Evolutionary conservation across 2,329 filamentous ascomycete species (phyloP), one percentile per base, ranked within the genome.

Genomic region (Curvularia sp.): DNA sequence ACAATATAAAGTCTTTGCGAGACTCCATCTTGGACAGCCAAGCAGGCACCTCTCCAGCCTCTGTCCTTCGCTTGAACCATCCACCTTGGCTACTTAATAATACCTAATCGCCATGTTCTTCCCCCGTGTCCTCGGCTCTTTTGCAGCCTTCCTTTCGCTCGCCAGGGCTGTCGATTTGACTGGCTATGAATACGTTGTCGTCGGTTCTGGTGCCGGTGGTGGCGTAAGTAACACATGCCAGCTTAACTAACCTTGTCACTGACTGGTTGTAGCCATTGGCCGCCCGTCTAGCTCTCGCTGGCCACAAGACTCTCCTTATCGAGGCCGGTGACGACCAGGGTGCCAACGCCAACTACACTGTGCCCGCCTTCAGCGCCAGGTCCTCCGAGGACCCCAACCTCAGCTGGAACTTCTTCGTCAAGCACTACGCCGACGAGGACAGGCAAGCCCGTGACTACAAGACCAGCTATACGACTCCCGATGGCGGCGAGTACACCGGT

Each of bases 351-450:
- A 81, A 84, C 66, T 82, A 85, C 61, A 80, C 82, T 9, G 80
- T 87, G 5, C 85, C 86, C 6, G 81, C 84, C 1, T 81, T 84
- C 66, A 81, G 82, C 21, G 80, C 81, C 47, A 78, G 80, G 19
- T 80, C 83, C 1, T 85, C 83, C 10, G 84, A 88, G 66, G 83
- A 87, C 59, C 78, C 79, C 23, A 79, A 80, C 18, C 80, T 87
- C 64, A 77, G 80, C 45, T 89, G 87, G 87, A 83, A 87, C 71
- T 89, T 85, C 74, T 89, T 84, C 62, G 84, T 87, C n/a, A 81
- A 81, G 45, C 86, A 89, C 71, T 88, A 87, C 67, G 77, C 80
- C 8, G 81, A 88, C 59, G 75, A 84, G 43, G 72, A 74, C 21
- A 79, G 82, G 36, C 83, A 86, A 61, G 78, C 81, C 21, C 78